Evolutionary conservation across 2,329 filamentous ascomycete genomes (phyloP).

Genomic region (Calonectria multiphialidica): DNA sequence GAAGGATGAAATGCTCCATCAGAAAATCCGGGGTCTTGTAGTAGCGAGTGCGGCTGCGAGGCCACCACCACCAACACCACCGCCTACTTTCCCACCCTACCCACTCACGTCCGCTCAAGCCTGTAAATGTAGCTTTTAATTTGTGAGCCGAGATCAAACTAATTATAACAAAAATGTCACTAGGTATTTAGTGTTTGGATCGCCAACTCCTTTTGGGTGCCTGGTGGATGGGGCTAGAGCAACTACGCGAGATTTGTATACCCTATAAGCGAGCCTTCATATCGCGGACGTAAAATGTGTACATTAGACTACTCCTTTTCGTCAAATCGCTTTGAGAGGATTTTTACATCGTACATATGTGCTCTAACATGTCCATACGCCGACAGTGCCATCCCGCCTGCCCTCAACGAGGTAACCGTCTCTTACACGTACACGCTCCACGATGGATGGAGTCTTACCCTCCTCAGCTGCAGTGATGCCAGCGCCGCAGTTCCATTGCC

Average conservation of each 20-base stretch:
- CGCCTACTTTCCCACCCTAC: background rate
- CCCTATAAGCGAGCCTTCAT: background rate
- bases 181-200: background rate
- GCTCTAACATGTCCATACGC: constrained; percentile 83
- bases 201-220: background rate
- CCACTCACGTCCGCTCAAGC: background rate
- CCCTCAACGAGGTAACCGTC: constrained; percentile 96
- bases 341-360: constrained; percentile 42
- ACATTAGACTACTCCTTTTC: background rate
- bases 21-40: background rate
- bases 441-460: constrained; percentile 72
- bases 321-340: constrained; percentile 36
- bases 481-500: constrained; percentile 96
- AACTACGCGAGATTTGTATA: background rate
- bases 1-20: background rate
- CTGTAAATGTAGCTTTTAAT: no score
- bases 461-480: constrained; percentile 79
- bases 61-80: constrained; percentile 1
- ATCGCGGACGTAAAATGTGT: constrained; percentile 1
- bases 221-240: background rate
- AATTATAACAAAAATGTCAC: no score
- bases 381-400: constrained; percentile 86
- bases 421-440: constrained; percentile 90
- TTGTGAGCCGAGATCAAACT: no score
- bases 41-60: background rate